A percentile compares a stretch with the other conserved stretches of the same genome.
phyloP scores from a whole-genome alignment of 169 alveolate species.

The Plasmodium vivax region DNA sequence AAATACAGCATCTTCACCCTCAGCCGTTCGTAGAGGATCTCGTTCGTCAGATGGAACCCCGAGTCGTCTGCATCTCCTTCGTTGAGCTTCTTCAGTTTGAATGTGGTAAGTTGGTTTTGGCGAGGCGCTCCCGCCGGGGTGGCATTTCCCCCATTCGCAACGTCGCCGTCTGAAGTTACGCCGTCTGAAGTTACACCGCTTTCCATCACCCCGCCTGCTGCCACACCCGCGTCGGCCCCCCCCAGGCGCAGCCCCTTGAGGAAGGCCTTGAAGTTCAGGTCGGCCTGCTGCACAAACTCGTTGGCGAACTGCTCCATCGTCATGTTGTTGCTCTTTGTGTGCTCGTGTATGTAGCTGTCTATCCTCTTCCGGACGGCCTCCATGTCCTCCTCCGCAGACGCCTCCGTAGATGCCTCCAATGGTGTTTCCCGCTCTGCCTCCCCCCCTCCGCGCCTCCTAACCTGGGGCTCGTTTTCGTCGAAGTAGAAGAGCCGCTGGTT shows the following conservation, averaged over 20 bases:
- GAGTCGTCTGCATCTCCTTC: constrained; percentile 11
- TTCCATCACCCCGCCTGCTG: background rate
- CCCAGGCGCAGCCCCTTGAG: background rate
- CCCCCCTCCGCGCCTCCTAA: background rate
- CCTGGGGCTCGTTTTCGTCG: background rate
- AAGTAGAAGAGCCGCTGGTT: constrained; percentile 34
- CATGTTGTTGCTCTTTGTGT: constrained; percentile 1
- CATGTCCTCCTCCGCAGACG: background rate
- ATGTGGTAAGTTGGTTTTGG: constrained; percentile 8
- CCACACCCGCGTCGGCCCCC: background rate
- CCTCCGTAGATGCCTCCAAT: too few relatives aligned
- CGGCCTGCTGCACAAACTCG: constrained; percentile 49
- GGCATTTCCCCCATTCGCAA: background rate
- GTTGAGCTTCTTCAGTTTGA: constrained; percentile 6
- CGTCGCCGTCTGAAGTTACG: too few relatives aligned
- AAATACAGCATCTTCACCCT: constrained; percentile 15
- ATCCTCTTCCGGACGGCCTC: constrained; percentile 25
- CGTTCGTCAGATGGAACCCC: constrained; percentile 17
- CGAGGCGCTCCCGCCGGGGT: background rate
- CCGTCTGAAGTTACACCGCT: background rate
- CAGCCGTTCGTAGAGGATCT: constrained; percentile 45
- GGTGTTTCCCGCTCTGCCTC: too few relatives aligned
- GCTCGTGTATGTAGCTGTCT: constrained; percentile 34
- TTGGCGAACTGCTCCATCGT: constrained; percentile 21
- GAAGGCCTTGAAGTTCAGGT: constrained; percentile 23